phyloP scores from a whole-genome alignment of 1,139 yeast genomes.

The Blastobotrys ciferrii region DNA sequence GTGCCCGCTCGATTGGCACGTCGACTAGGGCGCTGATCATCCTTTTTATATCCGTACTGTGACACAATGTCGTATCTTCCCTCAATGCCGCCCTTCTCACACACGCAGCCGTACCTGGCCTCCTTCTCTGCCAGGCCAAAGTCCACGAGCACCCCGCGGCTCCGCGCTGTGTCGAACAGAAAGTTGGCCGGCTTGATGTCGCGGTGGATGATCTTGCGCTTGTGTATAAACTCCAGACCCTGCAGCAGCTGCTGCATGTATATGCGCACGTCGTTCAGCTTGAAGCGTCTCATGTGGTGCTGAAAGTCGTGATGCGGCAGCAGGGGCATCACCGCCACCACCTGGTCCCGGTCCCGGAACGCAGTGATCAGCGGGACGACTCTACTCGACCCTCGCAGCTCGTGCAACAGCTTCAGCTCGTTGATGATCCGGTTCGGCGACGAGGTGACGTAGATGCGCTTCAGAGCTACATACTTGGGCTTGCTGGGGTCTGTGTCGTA shows the following conservation, averaged over 20 bases:
- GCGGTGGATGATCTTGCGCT: conserved; percentile 75
- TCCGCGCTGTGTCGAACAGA: conserved; percentile 69
- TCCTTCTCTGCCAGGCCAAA: conserved; percentile 81
- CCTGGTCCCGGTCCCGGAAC: conserved; percentile 82
- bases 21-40: conserved; percentile 65
- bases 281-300: conserved; percentile 29
- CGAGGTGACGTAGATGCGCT: conserved; percentile 91
- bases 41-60: conserved; percentile 35
- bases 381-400: conserved; percentile 61
- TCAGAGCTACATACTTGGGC: conserved; percentile 71
- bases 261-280: conserved; percentile 72
- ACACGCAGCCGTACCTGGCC: conserved; percentile 21
- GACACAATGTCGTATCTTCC: conserved; percentile 19
- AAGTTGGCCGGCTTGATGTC: conserved; percentile 91
- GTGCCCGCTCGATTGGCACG: conserved; percentile 98
- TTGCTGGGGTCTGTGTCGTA: conserved; percentile 2
- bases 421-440: conserved; percentile 88
- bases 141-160: conserved; percentile 84
- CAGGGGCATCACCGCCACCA: conserved; percentile 87
- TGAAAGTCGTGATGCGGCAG: conserved; percentile 90
- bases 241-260: conserved; percentile 78
- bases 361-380: conserved; percentile 92
- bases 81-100: conserved; percentile 24
- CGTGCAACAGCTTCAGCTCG: conserved; percentile 74
- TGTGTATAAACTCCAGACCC: conserved; percentile 74